Evolutionary conservation across 1,284 basidiomycete species (phyloP), one percentile per base, ranked within the genome.

Genomic region (Leccinum huronense): DNA sequence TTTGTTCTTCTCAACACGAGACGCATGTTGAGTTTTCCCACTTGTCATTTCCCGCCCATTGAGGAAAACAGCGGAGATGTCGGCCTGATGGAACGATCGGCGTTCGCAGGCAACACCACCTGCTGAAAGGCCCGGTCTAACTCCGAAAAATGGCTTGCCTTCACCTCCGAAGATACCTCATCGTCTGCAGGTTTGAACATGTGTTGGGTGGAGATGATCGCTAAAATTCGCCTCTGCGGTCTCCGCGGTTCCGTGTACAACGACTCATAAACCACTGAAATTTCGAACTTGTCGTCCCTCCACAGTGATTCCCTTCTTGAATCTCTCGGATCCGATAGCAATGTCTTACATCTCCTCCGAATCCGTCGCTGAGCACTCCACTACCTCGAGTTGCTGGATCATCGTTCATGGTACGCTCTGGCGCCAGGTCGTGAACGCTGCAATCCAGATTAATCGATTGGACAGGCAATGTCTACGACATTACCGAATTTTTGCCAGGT

Each of bases 401-500:
- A 87, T 91, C 63, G 83, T 92, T 7, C 88, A 90, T 71, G 87
- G 86, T 83, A 61, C 58, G 80, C 66, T 34, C 11, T 58, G 23
- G 23, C 53, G 23, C 45, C 36, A 16, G 34, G 59, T 45, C 42
- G 53, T 59, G 14, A 59, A 19, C 34, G n/a, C 9, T 42, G 11
- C 42, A 2, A 56, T 40, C 34, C 33, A 31, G n/a, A 40, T 36
- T 58, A 30, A 60, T 57, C 27, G 27, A 55, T 31, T 36, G 19
- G 33, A 36, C 62, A 86, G 84, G 86, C 62, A 81, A 87, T 53
- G 88, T 87, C 2, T 91, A 89, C 76, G 88, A 90, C 74, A 85
- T 89, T 38, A 88, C 87, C 9, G 86, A 89, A 59, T 90, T 89
- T 73, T 74, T 89, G 59, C 81, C 83, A 63, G 81, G 84, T 86